Evolutionary conservation across 2,329 filamentous ascomycete species (phyloP).

Genomic region (Diplodia scrobiculata): DNA sequence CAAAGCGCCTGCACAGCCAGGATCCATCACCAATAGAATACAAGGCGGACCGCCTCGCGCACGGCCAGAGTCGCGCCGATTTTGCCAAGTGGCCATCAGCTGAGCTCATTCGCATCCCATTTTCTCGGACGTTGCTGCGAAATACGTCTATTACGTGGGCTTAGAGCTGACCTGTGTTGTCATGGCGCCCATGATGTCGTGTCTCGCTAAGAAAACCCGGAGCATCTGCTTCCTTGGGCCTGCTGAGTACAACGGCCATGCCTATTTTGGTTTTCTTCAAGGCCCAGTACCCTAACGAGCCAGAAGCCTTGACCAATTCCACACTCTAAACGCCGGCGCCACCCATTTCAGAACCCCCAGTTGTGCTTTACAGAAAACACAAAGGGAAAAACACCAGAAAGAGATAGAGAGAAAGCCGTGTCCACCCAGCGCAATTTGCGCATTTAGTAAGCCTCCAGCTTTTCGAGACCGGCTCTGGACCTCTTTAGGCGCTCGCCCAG

Average conservation of each 20-base stretch:
- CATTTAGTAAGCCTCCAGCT: conserved; percentile 24
- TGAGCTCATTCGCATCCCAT: conserved; percentile 21
- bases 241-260: conserved; percentile 10
- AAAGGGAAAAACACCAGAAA: neutral
- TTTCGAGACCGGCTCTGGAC: conserved; percentile 27
- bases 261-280: conserved; percentile 6
- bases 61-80: neutral
- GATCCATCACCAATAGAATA: conserved; percentile 14
- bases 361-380: neutral
- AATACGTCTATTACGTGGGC: conserved; percentile 14
- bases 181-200: conserved; percentile 25
- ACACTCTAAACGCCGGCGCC: neutral
- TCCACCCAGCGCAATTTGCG: neutral
- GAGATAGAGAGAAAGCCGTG: neutral
- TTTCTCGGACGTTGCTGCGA: conserved; percentile 2
- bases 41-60: conserved; percentile 15
- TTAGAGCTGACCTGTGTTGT: conserved; percentile 1
- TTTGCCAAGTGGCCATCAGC: conserved; percentile 22
- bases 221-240: neutral
- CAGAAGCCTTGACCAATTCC: neutral
- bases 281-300: neutral
- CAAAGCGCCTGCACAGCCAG: conserved; percentile 18
- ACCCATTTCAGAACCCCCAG: neutral
- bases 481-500: conserved; percentile 31
- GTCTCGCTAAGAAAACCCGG: conserved; percentile 10